Percentiles rank a stretch among this genome's conserved stretches.
phyloP scores from a whole-genome alignment of 768 basidiomycete genomes.

The Trametes villosa region DNA sequence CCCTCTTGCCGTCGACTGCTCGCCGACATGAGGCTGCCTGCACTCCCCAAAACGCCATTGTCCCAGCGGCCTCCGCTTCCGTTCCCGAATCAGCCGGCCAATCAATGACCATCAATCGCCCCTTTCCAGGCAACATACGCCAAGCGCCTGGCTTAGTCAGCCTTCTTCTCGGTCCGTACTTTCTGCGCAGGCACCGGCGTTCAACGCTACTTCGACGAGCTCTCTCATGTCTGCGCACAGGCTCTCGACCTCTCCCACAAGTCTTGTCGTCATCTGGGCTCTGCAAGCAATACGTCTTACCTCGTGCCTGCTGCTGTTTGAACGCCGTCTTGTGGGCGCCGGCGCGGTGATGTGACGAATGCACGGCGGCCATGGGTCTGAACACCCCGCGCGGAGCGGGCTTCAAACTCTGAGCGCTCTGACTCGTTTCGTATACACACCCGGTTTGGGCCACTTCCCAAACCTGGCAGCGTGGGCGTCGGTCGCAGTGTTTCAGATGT shows the following conservation, averaged over 20 bases:
- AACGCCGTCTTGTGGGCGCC: too few species aligned
- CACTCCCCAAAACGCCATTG: constrained; percentile 14
- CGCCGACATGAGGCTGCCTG: constrained; percentile 5
- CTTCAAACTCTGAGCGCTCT: background rate
- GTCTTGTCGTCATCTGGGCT: too few species aligned
- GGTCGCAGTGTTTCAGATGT: constrained; percentile 18
- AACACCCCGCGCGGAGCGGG: background rate
- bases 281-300: too few species aligned
- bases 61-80: constrained; percentile 4
- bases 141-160: constrained; percentile 6
- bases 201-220: too few species aligned
- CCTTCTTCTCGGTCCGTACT: background rate
- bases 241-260: too few species aligned
- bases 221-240: too few species aligned
- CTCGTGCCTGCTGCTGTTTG: too few species aligned
- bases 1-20: background rate
- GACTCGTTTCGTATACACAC: constrained; percentile 20
- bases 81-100: constrained; percentile 13
- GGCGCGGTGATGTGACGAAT: too few species aligned
- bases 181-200: background rate
- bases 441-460: constrained; percentile 1
- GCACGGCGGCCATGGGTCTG: background rate
- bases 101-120: constrained; percentile 20
- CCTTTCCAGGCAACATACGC: constrained; percentile 22
- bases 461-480: constrained; percentile 1